Conservation (phyloP, 2,329 filamentous ascomycete species). For the Cytospora piceicola region DNA sequence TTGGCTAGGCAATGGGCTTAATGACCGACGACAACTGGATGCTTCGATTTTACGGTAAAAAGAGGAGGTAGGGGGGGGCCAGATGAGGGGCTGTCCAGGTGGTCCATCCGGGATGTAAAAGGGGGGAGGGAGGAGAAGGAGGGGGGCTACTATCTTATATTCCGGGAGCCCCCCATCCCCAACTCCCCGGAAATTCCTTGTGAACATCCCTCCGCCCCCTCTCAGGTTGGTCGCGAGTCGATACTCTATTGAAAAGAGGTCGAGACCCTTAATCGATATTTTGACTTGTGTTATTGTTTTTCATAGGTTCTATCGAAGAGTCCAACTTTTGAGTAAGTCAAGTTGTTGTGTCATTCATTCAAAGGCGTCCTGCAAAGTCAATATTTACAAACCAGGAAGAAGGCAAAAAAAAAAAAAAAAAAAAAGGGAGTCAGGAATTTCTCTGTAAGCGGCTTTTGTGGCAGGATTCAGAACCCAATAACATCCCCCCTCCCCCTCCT, state of each 20-base stretch:
- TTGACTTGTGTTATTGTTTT: background rate
- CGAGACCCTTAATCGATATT: background rate
- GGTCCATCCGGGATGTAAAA: background rate
- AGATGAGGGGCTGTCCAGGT: slow-evolving; percentile 1
- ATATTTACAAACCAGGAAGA: background rate
- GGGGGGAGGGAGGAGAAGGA: background rate
- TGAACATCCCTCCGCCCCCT: background rate
- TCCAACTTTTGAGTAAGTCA: background rate
- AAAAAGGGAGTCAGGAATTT: background rate
- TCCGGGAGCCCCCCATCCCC: background rate
- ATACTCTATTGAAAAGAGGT: background rate
- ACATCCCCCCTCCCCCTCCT: background rate
- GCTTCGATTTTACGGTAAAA: background rate
- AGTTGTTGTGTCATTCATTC: background rate
- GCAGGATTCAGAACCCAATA: background rate
- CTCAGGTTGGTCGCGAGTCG: background rate
- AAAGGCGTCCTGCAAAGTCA: background rate
- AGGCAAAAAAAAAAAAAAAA: no score
- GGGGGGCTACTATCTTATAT: background rate
- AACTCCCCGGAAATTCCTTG: background rate
- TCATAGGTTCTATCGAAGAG: background rate
- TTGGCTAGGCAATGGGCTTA: background rate
- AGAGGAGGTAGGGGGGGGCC: background rate
- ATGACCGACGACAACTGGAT: background rate
- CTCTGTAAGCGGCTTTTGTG: background rate